Conservation (phyloP, 2,329 filamentous ascomycete genomes). For the Beauveria bassiana region DNA sequence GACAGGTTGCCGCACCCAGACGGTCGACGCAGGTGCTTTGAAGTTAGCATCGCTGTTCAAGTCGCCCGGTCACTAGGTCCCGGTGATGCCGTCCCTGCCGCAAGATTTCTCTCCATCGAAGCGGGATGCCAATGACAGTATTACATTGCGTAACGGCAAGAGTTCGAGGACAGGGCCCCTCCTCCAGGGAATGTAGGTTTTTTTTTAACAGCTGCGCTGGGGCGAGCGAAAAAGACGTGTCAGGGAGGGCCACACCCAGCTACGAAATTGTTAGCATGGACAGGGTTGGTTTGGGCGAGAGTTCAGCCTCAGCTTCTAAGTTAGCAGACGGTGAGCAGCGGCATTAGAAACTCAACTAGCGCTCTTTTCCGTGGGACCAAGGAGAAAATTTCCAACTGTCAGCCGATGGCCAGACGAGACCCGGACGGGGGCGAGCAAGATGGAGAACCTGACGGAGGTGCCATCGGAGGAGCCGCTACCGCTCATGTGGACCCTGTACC, state of each 20-base stretch:
- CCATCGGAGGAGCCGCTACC: conserved; percentile 8
- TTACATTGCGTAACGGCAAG: not conserved
- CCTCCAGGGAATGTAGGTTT: not conserved
- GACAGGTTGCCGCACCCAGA: not conserved
- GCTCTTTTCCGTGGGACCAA: not conserved
- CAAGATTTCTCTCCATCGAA: not conserved
- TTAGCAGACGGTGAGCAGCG: not conserved
- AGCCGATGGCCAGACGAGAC: conserved; percentile 7
- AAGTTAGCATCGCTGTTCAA: not conserved
- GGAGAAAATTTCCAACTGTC: conserved; percentile 3
- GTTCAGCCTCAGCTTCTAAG: not conserved
- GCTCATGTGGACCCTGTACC: conserved; percentile 6
- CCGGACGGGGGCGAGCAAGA: conserved; percentile 2
- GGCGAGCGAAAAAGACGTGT: not conserved
- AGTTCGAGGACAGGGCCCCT: not conserved
- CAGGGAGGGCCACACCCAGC: not conserved
- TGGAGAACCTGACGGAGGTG: conserved; percentile 5
- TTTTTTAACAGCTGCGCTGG: not conserved
- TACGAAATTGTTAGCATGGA: not conserved
- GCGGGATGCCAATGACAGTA: not conserved
- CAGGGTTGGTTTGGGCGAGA: not conserved
- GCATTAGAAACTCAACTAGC: not conserved
- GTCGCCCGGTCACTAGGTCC: not conserved
- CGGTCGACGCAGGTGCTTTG: not conserved
- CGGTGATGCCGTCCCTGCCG: not conserved